Conservation (phyloP, 1,284 basidiomycete genomes). For the Psilocybe mexicana region DNA sequence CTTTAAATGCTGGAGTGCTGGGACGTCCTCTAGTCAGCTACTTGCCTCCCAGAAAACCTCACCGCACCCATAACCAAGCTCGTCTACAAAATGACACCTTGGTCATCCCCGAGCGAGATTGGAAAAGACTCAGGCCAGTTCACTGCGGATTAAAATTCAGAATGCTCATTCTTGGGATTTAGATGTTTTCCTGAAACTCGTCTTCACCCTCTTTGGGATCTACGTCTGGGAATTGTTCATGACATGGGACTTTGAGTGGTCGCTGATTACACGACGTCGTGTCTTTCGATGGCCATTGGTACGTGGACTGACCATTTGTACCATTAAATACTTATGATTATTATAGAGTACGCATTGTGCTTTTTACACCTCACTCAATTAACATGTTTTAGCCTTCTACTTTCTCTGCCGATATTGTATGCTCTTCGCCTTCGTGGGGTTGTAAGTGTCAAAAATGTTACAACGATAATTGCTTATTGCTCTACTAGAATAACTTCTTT, state of each 20-base stretch:
- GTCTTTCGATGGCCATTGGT: slow-evolving; percentile 68
- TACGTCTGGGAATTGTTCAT: slow-evolving; percentile 68
- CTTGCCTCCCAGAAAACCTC: not conserved
- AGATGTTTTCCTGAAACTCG: slow-evolving; percentile 59
- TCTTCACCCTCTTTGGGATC: slow-evolving; percentile 61
- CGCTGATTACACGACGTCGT: slow-evolving; percentile 53
- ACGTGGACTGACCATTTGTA: slow-evolving; percentile 23
- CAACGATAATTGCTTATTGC: not conserved
- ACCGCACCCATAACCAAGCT: not conserved
- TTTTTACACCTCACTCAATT: slow-evolving; percentile 7
- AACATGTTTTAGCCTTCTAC: slow-evolving; percentile 51
- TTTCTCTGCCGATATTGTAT: slow-evolving; percentile 72
- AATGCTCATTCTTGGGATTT: not conserved
- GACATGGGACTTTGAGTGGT: slow-evolving; percentile 67
- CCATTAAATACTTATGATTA: not conserved
- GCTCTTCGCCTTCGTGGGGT: slow-evolving; percentile 57
- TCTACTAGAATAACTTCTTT: slow-evolving; percentile 56
- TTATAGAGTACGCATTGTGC: slow-evolving; percentile 25
- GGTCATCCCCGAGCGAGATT: slow-evolving; percentile 52
- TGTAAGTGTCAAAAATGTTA: slow-evolving; percentile 40
- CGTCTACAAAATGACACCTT: slow-evolving; percentile 30
- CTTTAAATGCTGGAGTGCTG: not conserved
- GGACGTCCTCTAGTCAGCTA: not conserved
- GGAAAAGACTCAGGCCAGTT: slow-evolving; percentile 47
- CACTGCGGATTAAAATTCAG: not conserved